A percentile compares a stretch with the other conserved stretches of the same genome.
Evolutionary conservation across 108 stramenopile species (phyloP).

Genomic region (Skeletonema marinoi): DNA sequence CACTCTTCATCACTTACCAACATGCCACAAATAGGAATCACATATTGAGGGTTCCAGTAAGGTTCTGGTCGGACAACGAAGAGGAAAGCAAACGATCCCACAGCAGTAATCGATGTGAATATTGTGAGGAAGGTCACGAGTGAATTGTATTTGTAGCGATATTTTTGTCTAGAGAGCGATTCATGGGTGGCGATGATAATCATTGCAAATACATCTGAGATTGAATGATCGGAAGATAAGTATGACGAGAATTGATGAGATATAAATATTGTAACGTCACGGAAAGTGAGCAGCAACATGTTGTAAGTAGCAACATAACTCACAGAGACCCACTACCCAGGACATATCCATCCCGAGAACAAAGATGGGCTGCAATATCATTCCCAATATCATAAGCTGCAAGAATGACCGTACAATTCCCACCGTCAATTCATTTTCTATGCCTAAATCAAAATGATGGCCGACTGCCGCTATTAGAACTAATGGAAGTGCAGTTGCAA

Average conservation of each 20-base stretch:
- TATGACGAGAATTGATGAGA: constrained; percentile 7
- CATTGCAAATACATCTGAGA: constrained; percentile 67
- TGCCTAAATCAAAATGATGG: constrained; percentile 21
- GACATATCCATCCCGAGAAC: constrained; percentile 45
- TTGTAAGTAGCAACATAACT: constrained; percentile 21
- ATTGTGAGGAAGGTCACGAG: constrained; percentile 52
- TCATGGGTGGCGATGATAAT: constrained; percentile 71
- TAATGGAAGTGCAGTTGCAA: constrained; percentile 36
- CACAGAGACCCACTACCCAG: constrained; percentile 43
- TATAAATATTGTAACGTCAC: no score
- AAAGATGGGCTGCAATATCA: constrained; percentile 85
- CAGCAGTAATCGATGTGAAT: constrained; percentile 47
- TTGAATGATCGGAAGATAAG: no score
- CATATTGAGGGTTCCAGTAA: constrained; percentile 78
- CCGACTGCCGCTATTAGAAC: constrained; percentile 26
- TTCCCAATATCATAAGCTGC: constrained; percentile 72
- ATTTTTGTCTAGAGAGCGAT: constrained; percentile 68
- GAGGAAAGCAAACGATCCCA: constrained; percentile 71
- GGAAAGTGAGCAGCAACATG: no score
- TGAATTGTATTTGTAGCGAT: constrained; percentile 65
- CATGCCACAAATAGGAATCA: constrained; percentile 91
- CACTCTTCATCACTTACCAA: constrained; percentile 22
- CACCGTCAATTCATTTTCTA: constrained; percentile 27
- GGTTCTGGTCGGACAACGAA: constrained; percentile 67
- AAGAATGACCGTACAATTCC: constrained; percentile 56